Evolutionary conservation across 176 grass and related monocot species (phyloP).

Genomic region (Aegilops umbellulata): DNA sequence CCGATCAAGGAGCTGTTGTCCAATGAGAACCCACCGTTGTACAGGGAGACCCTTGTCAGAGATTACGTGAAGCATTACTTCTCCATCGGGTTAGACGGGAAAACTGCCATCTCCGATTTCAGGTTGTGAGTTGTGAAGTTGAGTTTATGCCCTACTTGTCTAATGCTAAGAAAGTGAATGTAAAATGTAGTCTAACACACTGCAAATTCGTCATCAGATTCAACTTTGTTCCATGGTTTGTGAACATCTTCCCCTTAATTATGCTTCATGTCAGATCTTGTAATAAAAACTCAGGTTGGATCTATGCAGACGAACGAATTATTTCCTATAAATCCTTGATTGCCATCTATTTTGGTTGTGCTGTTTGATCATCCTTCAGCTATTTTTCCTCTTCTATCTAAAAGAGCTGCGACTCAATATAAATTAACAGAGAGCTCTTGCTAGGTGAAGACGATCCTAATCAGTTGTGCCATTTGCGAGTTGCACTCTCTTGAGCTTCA

Average conservation of each 20-base stretch:
- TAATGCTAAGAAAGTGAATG: background rate
- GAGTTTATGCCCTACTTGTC: background rate
- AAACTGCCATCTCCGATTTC: slow-evolving; percentile 40
- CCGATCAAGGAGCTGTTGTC: slow-evolving; percentile 67
- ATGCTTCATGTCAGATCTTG: background rate
- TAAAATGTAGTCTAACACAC: background rate
- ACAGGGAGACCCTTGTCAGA: slow-evolving; percentile 41
- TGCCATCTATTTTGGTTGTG: background rate
- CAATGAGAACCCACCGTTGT: slow-evolving; percentile 41
- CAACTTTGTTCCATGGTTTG: background rate
- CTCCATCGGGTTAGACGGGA: slow-evolving; percentile 34
- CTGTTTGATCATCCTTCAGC: background rate
- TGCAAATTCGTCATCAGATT: background rate
- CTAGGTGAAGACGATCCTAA: too few relatives aligned
- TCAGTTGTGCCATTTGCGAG: too few relatives aligned
- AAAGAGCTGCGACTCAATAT: background rate
- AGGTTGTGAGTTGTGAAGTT: slow-evolving; percentile 23
- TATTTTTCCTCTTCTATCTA: background rate
- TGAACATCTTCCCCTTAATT: background rate
- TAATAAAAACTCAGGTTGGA: background rate
- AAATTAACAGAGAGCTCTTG: background rate
- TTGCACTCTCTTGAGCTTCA: too few relatives aligned
- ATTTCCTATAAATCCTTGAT: background rate
- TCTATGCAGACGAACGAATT: background rate
- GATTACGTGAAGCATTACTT: slow-evolving; percentile 37